Evolutionary conservation across 2,329 filamentous ascomycete genomes (phyloP), one percentile per base, ranked within the genome.

Genomic region (Talaromyces atroroseus): DNA sequence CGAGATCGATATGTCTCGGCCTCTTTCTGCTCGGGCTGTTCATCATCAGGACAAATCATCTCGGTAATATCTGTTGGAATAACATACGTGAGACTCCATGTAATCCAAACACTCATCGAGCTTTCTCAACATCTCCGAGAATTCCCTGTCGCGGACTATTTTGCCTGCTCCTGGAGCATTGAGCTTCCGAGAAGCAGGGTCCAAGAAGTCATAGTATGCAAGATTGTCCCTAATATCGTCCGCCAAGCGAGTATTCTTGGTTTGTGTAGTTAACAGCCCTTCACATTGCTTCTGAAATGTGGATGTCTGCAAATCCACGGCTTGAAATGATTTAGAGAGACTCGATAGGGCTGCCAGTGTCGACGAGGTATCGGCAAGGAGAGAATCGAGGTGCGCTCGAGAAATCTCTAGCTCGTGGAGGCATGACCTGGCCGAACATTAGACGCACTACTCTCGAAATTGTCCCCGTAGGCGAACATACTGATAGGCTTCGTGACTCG

Each of bases 131-230:
- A 97, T 95, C 53, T 96, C 89, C 2, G 88, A 85, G 67, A 97
- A 96, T 46, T 89, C 88, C 51, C 87, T 85, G 56, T 87, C 87
- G 47, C 92, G 88, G 16, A 96, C 92, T 55, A 96, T 80, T 57
- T 87, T 90, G 49, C 89, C 86, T 20, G 92, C 92, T 1, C 92
- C 91, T 0, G 94, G 92, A 0, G 92, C 92, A 76, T 97, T 97
- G 57, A 99, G 82, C 14, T 91, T 83, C 55, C 92, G 83, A 0
- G 91, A 96, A 59, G 92, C 91, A 48, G 87, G 91, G 61, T 99
- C 94, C 5, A 99, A 81, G 68, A 96, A 96, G 20, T 88, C 84
- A 71, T 99, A 99, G 73, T 95, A 96, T 67, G 92, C 86, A n/a
- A 96, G 78, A 64, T 96, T 95, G 23, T 89, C 88, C 24, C 89